Evolutionary conservation across 208 protist species (phyloP).

Genomic region (Wallacemonas collosoma): DNA sequence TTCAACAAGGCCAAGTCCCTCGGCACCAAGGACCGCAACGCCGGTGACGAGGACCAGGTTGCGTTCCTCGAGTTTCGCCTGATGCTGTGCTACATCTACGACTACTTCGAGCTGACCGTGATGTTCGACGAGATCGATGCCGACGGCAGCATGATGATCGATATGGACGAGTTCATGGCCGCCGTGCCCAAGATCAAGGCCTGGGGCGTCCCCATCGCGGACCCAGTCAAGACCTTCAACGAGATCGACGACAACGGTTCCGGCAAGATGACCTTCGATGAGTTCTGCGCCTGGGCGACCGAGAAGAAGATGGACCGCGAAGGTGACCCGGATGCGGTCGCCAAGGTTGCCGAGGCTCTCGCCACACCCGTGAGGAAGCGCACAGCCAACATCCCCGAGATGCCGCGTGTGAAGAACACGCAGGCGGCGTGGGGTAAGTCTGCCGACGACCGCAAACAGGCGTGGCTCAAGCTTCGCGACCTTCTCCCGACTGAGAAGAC

Average conservation of each 20-base stretch:
- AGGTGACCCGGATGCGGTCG: slow-evolving; percentile 30
- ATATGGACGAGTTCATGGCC: slow-evolving; percentile 47
- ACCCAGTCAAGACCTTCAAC: slow-evolving; percentile 45
- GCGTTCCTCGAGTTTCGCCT: slow-evolving; percentile 51
- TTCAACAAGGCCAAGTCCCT: slow-evolving; percentile 54
- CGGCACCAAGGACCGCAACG: slow-evolving; percentile 27
- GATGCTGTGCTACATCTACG: slow-evolving; percentile 35
- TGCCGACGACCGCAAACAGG: slow-evolving; percentile 45
- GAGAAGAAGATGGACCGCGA: slow-evolving; percentile 35
- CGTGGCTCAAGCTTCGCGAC: slow-evolving; percentile 43
- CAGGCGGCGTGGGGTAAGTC: slow-evolving; percentile 29
- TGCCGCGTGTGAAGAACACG: slow-evolving; percentile 14
- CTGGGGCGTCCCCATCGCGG: slow-evolving; percentile 39
- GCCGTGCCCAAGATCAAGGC: slow-evolving; percentile 40
- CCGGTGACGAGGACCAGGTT: slow-evolving; percentile 34
- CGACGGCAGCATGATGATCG: slow-evolving; percentile 39
- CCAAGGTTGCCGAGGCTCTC: slow-evolving; percentile 8
- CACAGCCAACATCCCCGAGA: slow-evolving; percentile 11
- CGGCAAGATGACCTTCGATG: slow-evolving; percentile 54
- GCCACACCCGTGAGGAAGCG: not conserved
- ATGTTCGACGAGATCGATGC: slow-evolving; percentile 68
- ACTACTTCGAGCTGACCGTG: slow-evolving; percentile 35
- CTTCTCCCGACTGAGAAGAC: slow-evolving; percentile 41
- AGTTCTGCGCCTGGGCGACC: slow-evolving; percentile 52
- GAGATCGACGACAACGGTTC: slow-evolving; percentile 50